Base-by-base conservation (phyloP, 1,139 yeast genomes). In the Lodderomyces parapsilosis region DNA sequence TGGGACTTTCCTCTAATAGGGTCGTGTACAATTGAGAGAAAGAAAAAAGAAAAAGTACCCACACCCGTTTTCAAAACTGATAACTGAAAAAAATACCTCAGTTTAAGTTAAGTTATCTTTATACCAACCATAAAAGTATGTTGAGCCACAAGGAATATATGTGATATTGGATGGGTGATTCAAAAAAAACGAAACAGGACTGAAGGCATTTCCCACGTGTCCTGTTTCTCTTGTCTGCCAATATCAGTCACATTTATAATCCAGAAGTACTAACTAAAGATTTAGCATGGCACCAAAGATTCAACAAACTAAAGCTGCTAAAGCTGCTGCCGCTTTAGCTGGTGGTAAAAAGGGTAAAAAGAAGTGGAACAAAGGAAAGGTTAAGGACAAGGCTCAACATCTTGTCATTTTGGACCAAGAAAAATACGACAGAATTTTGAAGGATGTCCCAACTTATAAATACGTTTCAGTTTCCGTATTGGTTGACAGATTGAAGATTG, bases 291-390 rank as follows among this genome's bases (percentile, higher is more conserved):
- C 98, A 78, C 98, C 98, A 83, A 93, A 91, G 82, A 81, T 88
- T 78, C 98, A 91, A 83, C 94, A 89, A 79, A 86, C 97, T 71
- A 93, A 93, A 84, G 97, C 98, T 76, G 96, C 96, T 72, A 91
- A 91, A 85, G 97, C 98, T 74, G 97, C 98, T 70, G 98, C 99
- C 82, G 98, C 98, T 76, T 81, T 90, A 84, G 96, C 98, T 75
- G 98, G 98, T 87, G 97, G 98, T 85, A 93, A 93, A 89, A 90
- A 93, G 76, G 90, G 96, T 80, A 93, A 94, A 90, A 93, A 93
- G 96, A 93, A 93, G 96, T 93, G 99, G 99, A 87, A 95, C 86
- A 91, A 93, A 85, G 97, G 97, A 79, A 90, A 95, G 87, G 96
- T 90, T 77, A 94, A 94, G 94, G 99, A 93, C 80, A 93, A 88